Base-by-base conservation (phyloP, 805 yeast species). In the Ogataea paraovalis region DNA sequence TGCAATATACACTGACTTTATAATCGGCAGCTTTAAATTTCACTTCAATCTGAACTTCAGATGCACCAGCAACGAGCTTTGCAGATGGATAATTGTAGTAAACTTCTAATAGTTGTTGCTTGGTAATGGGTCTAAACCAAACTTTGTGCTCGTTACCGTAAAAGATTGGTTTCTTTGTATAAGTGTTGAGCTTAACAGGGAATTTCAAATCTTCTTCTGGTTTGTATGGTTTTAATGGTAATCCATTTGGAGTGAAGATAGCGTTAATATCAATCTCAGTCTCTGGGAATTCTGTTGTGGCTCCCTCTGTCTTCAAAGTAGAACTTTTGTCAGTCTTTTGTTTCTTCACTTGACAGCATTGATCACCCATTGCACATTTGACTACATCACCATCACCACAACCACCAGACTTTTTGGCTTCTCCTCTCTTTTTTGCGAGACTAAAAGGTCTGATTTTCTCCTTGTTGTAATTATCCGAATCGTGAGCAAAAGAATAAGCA, bases 11-110 rank as follows among this genome's bases (percentile, higher is more conserved):
- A 42, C 64, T 66, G 10, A 70, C 67, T 33, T 61, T 59, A 52
- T 73, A 73, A 48, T 70, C 64, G 14, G 73, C 71, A 41, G 65
- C 63, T 51, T 71, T 71, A 54, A 73, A 68, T 48, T 72, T 72
- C 25, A 71, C 70, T 53, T 74, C 79, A 32, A 74, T 72, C 46
- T 73, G 78, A 34, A 74, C 67, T 51, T 74, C 79, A 4, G 76
- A 71, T 1, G 78, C 76, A 42, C 79, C 79, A 20, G 73, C 71
- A 20, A 74, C 75, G 21, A 74, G 40, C 50, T 74, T 73, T 12
- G 68, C 58, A 32, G 49, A 45, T 4, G 76, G 76, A 50, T 66
- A 66, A 45, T 55, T 54, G 37, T 55, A 43, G 43, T 65, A 61
- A 27, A 74, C 52, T 23, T 66, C 64, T 4, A 67, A 55, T 20